Evolutionary conservation across 164 flowering plant genomes (phyloP), one percentile per base, ranked within the genome.

Genomic region (Stephania yunnanensis): DNA sequence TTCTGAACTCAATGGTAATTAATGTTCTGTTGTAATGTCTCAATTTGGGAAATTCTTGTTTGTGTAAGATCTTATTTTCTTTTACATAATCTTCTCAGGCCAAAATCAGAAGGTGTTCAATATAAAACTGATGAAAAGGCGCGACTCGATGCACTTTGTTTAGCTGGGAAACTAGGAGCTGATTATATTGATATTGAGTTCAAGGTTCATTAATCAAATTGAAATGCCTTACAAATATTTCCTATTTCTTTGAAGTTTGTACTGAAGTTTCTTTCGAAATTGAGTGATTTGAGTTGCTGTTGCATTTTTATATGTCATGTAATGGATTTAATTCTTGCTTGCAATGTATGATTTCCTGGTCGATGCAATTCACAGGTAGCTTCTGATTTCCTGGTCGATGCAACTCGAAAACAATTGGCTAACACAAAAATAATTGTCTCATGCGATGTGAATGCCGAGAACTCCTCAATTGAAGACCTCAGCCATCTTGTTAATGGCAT

Each of bases 171-270:
- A 73, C 65, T 87, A 66, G 90, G 90, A 52, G 90, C 87, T 70
- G 89, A 89, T 79, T 88, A 84, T 78, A 69, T 89, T 74, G 93
- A 89, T 53, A 71, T 89, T 65, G 93, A 89, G 76, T 82, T 84
- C 72, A 76, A 89, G 91, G 93, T 88, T 71, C 42, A 4, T 36
- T 36, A 36, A 36, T 36, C 42, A 36, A 36, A 11, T 65, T 65
- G 31, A 65, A 22, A 30, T 25, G 13, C 64, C 6, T n/a, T 58
- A 13, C 64, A 58, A 15, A n/a, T 6, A 58, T 58, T 17, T 9
- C 5, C 9, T 6, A 50, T 19, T 10, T 17, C 5, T 58, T 58
- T 58, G 20, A 6, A 55, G 17, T n/a, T 58, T 4, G 6, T 68
- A 58, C 20, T n/a, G 19, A 15, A 58, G 19, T 68, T 68, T 30